These are phyloP conservation scores for Bacterosira constricta DNA, from an alignment of 108 stramenopile genomes.

Conservation along the genomic window DNA sequence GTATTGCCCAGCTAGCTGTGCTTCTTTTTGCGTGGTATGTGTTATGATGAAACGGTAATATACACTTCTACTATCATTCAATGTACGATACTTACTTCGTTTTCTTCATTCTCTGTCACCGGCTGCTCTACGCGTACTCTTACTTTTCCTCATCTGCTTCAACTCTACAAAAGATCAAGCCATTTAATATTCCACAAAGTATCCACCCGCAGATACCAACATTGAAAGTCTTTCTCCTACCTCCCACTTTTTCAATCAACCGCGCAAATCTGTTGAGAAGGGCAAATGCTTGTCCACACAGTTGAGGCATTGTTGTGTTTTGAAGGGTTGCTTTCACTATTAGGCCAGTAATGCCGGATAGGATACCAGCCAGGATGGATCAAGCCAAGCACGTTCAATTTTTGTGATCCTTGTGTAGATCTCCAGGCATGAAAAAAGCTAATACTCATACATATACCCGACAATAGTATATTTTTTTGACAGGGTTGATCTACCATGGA, in stretches of 20 bases:
- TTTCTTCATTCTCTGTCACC: no score
- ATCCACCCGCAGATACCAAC: slow-evolving; percentile 77
- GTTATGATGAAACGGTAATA: no score
- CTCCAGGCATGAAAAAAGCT: no score
- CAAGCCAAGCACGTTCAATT: slow-evolving; percentile 20
- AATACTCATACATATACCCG: no score
- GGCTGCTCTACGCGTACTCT: slow-evolving; percentile 6
- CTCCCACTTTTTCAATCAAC: slow-evolving; percentile 64
- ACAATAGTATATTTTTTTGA: no score
- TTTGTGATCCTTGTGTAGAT: no score
- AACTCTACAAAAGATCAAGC: slow-evolving; percentile 63
- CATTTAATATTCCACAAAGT: slow-evolving; percentile 72
- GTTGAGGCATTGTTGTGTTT: slow-evolving; percentile 76
- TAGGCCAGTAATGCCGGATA: slow-evolving; percentile 69
- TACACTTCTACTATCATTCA: no score
- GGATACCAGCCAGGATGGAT: slow-evolving; percentile 63
- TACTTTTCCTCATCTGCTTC: slow-evolving; percentile 61
- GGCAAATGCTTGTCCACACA: slow-evolving; percentile 80
- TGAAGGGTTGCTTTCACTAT: slow-evolving; percentile 78
- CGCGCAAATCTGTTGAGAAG: slow-evolving; percentile 67
- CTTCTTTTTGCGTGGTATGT: no score
- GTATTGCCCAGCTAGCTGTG: no score
- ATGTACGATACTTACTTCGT: no score
- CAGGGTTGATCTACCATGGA: no score
- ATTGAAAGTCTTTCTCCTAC: slow-evolving; percentile 68